A percentile compares a stretch with the other conserved stretches of the same genome.
Conservation (phyloP, 805 yeast species). For the Lipomyces yamadae region DNA sequence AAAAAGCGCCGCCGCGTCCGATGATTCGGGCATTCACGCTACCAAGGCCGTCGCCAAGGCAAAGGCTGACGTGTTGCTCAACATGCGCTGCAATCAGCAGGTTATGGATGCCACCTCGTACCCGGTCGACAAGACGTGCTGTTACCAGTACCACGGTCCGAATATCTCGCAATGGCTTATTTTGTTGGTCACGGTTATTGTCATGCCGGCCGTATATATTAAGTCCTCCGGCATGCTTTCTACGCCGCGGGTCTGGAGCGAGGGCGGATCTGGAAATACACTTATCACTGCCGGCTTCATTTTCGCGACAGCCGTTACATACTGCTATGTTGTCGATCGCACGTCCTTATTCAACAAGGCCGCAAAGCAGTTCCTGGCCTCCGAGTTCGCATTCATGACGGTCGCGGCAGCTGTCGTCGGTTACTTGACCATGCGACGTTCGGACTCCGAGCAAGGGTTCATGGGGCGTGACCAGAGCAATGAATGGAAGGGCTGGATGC, state of each 20-base stretch:
- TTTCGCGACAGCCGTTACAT: constrained; percentile 30
- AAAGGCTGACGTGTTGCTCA: constrained; percentile 35
- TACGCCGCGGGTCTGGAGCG: constrained; percentile 21
- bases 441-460: constrained; percentile 36
- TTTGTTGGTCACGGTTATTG: constrained; percentile 17
- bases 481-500: constrained; percentile 43
- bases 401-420: constrained; percentile 21
- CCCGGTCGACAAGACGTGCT: constrained; percentile 39
- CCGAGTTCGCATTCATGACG: constrained; percentile 32
- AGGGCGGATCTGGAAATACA: constrained; percentile 22
- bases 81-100: constrained; percentile 39
- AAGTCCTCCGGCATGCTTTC: constrained; percentile 20
- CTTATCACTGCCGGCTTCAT: constrained; percentile 31
- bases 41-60: constrained; percentile 31
- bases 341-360: constrained; percentile 37
- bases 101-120: constrained; percentile 28
- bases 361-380: constrained; percentile 32
- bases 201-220: constrained; percentile 24
- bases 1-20: constrained; percentile 22
- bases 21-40: constrained; percentile 35
- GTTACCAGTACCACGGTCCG: constrained; percentile 34
- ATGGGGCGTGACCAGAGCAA: constrained; percentile 41
- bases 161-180: constrained; percentile 22
- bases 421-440: constrained; percentile 17
- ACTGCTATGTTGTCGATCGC: constrained; percentile 39